Evolutionary conservation across 1,284 basidiomycete genomes (phyloP).

Genomic region (Peniophora sp.): DNA sequence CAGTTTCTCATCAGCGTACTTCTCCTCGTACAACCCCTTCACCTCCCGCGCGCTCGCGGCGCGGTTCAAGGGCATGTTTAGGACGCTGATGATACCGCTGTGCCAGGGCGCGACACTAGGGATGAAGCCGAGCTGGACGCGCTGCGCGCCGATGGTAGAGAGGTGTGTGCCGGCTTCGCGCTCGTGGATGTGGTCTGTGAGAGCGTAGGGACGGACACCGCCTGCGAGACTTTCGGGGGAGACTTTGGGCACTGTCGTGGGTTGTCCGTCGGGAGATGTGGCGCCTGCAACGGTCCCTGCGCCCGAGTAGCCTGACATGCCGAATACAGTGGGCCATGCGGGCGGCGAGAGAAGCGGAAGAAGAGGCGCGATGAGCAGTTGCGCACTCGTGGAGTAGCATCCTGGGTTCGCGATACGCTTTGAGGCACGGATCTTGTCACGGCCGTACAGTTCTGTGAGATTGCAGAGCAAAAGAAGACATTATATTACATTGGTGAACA

Average conservation of each 20-base stretch:
- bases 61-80: conserved; percentile 72
- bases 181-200: conserved; percentile 99
- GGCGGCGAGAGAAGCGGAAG: conserved; percentile 61
- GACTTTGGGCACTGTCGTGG: conserved; percentile 79
- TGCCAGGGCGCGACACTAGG: conserved; percentile 93
- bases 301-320: conserved; percentile 90
- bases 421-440: conserved; percentile 58
- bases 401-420: conserved; percentile 95
- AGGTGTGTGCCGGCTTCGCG: conserved; percentile 88
- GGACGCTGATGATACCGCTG: conserved; percentile 87
- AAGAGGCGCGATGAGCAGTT: conserved; percentile 88
- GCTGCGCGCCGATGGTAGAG: conserved; percentile 38
- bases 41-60: conserved; percentile 68
- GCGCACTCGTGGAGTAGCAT: conserved; percentile 92
- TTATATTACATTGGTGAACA: conserved; percentile 17
- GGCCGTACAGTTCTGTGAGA: conserved; percentile 82
- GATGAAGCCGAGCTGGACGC: conserved; percentile 76
- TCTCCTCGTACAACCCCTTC: conserved; percentile 67
- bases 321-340: conserved; percentile 84
- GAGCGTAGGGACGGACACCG: conserved; percentile 76
- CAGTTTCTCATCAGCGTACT: conserved; percentile 73
- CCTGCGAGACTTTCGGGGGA: conserved; percentile 69
- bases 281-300: conserved; percentile 81
- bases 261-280: conserved; percentile 57
- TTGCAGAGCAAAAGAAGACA: conserved; percentile 15